These are phyloP conservation scores for Uronychia binucleata DNA, from an alignment of 73 alveolate species.

Conservation along the genomic window DNA sequence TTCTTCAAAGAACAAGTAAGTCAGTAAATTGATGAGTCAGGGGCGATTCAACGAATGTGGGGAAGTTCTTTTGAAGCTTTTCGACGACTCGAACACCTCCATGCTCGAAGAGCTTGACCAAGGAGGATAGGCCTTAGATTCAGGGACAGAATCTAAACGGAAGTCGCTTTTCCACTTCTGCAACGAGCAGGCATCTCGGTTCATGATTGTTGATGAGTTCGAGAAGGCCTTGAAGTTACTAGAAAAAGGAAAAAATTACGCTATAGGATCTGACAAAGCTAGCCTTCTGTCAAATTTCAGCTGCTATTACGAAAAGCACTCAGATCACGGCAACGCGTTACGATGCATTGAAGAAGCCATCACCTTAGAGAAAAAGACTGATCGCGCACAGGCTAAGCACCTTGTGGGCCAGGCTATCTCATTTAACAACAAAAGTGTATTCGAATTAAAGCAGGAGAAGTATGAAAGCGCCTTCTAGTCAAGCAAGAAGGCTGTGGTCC, in stretches of 20 bases:
- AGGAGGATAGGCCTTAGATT: background rate
- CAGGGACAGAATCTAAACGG: background rate
- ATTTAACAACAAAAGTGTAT: slow-evolving; percentile 39
- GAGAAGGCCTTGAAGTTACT: background rate
- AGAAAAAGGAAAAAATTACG: slow-evolving; percentile 3
- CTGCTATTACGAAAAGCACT: slow-evolving; percentile 2
- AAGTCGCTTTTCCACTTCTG: background rate
- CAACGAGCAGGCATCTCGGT: slow-evolving; percentile 9
- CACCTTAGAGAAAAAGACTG: background rate
- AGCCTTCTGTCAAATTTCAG: background rate
- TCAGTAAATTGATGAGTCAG: too few species aligned
- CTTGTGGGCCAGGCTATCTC: slow-evolving; percentile 28
- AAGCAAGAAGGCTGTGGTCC: slow-evolving; percentile 34
- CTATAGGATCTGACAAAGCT: background rate
- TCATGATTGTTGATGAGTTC: background rate
- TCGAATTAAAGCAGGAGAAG: slow-evolving; percentile 31
- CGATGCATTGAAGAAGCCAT: background rate
- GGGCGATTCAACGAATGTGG: slow-evolving; percentile 10
- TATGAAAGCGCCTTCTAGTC: slow-evolving; percentile 40
- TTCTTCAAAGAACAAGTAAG: too few species aligned
- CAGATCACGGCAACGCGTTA: background rate
- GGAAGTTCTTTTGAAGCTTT: background rate
- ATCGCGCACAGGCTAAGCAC: background rate
- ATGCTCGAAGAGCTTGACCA: background rate
- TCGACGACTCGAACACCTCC: background rate